Percentiles rank a stretch among this genome's conserved stretches.
Evolutionary conservation across 805 yeast species (phyloP).

Genomic region (Barnettozyma californica): DNA sequence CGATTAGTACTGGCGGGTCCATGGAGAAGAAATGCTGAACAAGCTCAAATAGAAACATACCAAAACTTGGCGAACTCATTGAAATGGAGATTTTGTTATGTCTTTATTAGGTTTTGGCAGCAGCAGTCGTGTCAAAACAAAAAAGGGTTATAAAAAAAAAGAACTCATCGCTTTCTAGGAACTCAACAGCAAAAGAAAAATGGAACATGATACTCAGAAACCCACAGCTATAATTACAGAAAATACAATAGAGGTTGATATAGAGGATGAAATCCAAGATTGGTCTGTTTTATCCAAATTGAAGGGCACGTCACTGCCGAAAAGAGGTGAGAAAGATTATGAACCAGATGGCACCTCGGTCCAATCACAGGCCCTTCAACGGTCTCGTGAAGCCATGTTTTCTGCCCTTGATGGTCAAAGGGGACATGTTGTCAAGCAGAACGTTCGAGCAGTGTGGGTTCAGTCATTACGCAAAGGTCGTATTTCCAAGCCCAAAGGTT

Average conservation of each 20-base stretch:
- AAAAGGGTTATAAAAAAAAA: no score
- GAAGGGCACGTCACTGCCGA: constrained; percentile 36
- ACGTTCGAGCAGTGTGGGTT: constrained; percentile 46
- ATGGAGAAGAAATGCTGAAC: neutral
- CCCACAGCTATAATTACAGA: neutral
- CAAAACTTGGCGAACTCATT: constrained; percentile 12
- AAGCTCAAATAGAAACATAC: constrained; percentile 1
- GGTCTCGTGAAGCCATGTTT: constrained; percentile 68
- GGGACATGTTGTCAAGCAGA: constrained; percentile 43
- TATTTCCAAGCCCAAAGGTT: constrained; percentile 57
- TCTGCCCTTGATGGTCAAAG: constrained; percentile 50
- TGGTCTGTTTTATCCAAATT: constrained; percentile 41
- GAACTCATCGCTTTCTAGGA: no score
- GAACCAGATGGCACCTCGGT: constrained; percentile 70
- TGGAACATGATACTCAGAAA: neutral
- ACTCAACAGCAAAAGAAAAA: no score
- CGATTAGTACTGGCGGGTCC: neutral
- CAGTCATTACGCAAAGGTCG: constrained; percentile 27
- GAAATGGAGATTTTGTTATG: neutral
- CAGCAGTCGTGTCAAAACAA: neutral
- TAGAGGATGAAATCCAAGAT: constrained; percentile 45
- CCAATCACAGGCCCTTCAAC: constrained; percentile 43
- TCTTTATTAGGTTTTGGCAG: neutral
- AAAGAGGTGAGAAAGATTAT: constrained; percentile 79
- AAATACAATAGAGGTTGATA: constrained; percentile 6